Conservation (phyloP, 176 grass and related monocot species). For the Ensete ventricosum region DNA sequence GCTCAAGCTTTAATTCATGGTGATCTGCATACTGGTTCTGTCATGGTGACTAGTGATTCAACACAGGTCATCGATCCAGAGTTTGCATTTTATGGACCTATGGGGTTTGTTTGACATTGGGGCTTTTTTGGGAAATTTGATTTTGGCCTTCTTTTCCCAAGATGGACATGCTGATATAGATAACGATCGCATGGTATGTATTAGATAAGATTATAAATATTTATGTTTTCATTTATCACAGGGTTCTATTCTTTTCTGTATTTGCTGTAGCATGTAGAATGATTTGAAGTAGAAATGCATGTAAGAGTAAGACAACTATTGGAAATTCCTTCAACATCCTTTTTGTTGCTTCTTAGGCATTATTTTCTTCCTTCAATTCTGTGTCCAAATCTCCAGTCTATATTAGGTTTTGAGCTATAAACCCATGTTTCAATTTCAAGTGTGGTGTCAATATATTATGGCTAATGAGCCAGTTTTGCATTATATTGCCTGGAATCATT, state of each 20-base stretch:
- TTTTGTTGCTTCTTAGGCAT: no score
- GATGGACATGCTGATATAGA: constrained; percentile 68
- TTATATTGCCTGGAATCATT: no score
- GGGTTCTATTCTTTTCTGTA: not conserved
- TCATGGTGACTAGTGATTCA: constrained; percentile 79
- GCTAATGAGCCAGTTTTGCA: no score
- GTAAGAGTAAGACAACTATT: no score
- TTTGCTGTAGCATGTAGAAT: constrained; percentile 21
- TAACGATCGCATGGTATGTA: constrained; percentile 63
- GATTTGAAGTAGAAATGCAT: no score
- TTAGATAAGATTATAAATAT: not conserved
- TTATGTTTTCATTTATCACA: no score
- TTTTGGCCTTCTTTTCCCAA: constrained; percentile 86
- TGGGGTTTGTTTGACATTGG: constrained; percentile 87
- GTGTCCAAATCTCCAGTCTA: no score
- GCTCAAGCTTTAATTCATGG: constrained; percentile 91
- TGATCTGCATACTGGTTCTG: constrained; percentile 85
- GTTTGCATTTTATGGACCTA: constrained; percentile 83
- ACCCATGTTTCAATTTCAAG: no score
- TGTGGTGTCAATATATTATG: no score
- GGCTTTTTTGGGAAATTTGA: constrained; percentile 87
- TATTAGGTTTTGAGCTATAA: no score
- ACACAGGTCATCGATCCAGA: constrained; percentile 95
- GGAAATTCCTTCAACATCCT: no score
- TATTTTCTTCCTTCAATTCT: no score